Evolutionary conservation across 163 green algal species (phyloP), one percentile per base, ranked within the genome.

Genomic region (Volvox carteri): DNA sequence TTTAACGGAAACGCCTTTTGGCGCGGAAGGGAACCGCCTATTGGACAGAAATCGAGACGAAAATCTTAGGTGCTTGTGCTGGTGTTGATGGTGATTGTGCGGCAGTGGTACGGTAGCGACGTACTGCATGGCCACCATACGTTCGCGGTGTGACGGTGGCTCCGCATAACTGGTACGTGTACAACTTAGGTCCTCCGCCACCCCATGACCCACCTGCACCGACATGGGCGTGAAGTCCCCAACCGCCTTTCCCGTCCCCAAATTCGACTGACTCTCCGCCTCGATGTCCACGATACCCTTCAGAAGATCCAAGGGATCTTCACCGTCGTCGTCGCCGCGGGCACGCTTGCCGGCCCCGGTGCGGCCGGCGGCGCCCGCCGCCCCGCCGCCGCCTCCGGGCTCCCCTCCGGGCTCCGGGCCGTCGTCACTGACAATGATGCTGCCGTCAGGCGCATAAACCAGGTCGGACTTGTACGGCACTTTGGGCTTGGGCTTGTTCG

Each of bases 151-250:
- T n/a, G n/a, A n/a, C n/a, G n/a, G n/a, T n/a, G n/a, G n/a, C n/a
- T n/a, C n/a, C n/a, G n/a, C n/a, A n/a, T n/a, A n/a, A n/a, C n/a
- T n/a, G n/a, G n/a, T n/a, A n/a, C n/a, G n/a, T n/a, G n/a, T n/a
- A n/a, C n/a, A n/a, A n/a, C n/a, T n/a, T n/a, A n/a, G n/a, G n/a
- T n/a, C n/a, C n/a, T n/a, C n/a, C n/a, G n/a, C n/a, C n/a, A n/a
- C n/a, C n/a, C n/a, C n/a, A n/a, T n/a, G 5, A 44, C 21, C 30
- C n/a, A 86, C 78, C 78, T 87, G 44, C 30, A 70, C 80, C 14
- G 65, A 75, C 80, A 79, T 56, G 23, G 80, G 80, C 46, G 80
- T 87, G 80, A 87, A 87, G 65, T 87, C 80, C 41, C 80, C 65
- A 16, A 87, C 80, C 37, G 80, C 14, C 16, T 72, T 42, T 21